Base-by-base conservation (phyloP, 305 asterid species). In the Petunia hybrid region DNA sequence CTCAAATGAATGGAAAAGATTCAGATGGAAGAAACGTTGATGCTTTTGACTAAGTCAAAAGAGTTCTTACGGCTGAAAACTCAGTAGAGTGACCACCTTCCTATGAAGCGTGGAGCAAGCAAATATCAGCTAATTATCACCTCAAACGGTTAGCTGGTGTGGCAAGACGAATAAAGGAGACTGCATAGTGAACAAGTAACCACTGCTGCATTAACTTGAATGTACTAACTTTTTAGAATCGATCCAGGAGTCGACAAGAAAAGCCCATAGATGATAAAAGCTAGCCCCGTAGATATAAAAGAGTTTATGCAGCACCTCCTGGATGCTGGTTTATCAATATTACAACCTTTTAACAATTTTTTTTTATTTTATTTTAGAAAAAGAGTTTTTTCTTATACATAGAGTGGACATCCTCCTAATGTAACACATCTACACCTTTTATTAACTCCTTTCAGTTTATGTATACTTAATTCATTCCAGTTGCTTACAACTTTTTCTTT, bases 131-230 rank as follows among this genome's bases (percentile, higher is more conserved):
- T 67, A 22, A 36, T 41, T 13, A 0, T 67, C 12, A 67, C 40
- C 53, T 66, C 2, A 14, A 40, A 66, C 16, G 5, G 55, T 42
- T 42, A 42, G 35, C 55, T 4, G 39, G 55, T 0, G 0, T 67
- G 75, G 75, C 38, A 41, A 67, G 53, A 67, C n/a, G 74, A 67
- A 4, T 67, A 41, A 41, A 67, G 31, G 74, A 41, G 36, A 67
- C 0, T 41, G 2, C 13, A 6, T 41, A 67, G 13, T 5, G 1
- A 67, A 67, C 53, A 67, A 67, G 40, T 64, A 67, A 67, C 74
- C 9, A 41, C 53, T 41, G 7, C 53, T 59, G 36, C 36, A 16
- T 59, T 22, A 6, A 59, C 64, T 1, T 14, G 36, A 57, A 57
- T 57, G 63, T n/a, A 57, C 8, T n/a, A 3, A 16, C 64, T 36